Evolutionary conservation across 306 rosid species (phyloP).

Genomic region (Vachellia pachyceras): DNA sequence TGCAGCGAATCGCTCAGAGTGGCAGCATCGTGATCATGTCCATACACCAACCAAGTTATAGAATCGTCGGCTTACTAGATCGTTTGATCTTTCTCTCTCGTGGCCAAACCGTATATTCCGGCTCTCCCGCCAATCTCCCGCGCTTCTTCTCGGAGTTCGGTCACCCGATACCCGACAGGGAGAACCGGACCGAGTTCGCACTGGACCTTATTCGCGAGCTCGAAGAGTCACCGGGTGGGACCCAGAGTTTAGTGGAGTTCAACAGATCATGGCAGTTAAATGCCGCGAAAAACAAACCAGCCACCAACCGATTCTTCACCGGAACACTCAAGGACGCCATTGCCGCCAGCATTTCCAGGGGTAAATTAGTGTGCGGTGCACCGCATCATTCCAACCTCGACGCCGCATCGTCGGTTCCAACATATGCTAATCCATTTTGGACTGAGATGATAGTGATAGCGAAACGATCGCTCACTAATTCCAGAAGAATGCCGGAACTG

Average conservation of each 20-base stretch:
- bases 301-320: neutral
- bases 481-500: slow-evolving; percentile 76
- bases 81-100: slow-evolving; percentile 79
- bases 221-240: slow-evolving; percentile 69
- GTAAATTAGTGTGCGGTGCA: slow-evolving; percentile 80
- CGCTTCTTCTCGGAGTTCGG: slow-evolving; percentile 75
- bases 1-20: slow-evolving; percentile 81
- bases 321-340: slow-evolving; percentile 74
- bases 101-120: slow-evolving; percentile 80
- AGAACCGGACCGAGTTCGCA: slow-evolving; percentile 83
- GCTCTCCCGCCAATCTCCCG: slow-evolving; percentile 59
- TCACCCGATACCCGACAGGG: slow-evolving; percentile 80
- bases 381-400: slow-evolving; percentile 46
- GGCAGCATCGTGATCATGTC: slow-evolving; percentile 91
- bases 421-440: slow-evolving; percentile 82
- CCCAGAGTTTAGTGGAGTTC: slow-evolving; percentile 70
- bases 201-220: slow-evolving; percentile 81
- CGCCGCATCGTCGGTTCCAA: slow-evolving; percentile 46
- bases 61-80: slow-evolving; percentile 73
- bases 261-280: slow-evolving; percentile 69
- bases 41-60: slow-evolving; percentile 85
- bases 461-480: slow-evolving; percentile 70
- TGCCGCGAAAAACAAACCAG: slow-evolving; percentile 9
- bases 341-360: slow-evolving; percentile 74
- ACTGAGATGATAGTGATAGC: slow-evolving; percentile 72